Percentiles rank a stretch among this genome's conserved stretches.
Conservation (phyloP, 202 grass and related monocot genomes). For the Cymbopogon flexuosus region DNA sequence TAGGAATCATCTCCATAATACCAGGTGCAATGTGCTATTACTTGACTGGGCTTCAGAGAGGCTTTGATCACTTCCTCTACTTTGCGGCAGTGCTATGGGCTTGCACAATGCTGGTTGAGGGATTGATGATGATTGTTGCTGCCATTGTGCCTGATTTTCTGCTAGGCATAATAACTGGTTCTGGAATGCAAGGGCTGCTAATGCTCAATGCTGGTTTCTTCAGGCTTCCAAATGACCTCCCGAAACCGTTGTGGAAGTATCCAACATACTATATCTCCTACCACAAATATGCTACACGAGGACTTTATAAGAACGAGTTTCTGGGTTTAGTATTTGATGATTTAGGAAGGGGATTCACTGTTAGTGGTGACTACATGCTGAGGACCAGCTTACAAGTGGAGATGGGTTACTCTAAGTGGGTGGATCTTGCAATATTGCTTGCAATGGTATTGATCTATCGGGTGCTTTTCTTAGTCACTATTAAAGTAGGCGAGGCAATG, state of each 20-base stretch:
- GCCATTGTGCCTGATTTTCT: constrained; percentile 43
- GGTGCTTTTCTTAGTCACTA: constrained; percentile 34
- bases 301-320: constrained; percentile 45
- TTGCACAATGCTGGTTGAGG: constrained; percentile 44
- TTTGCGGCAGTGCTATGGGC: constrained; percentile 33
- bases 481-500: constrained; percentile 26
- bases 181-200: constrained; percentile 42
- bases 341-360: not conserved
- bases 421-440: constrained; percentile 46
- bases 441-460: constrained; percentile 28
- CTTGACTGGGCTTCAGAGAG: constrained; percentile 23
- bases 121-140: constrained; percentile 50
- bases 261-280: constrained; percentile 47
- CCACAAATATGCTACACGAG: constrained; percentile 48
- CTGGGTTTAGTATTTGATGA: constrained; percentile 28
- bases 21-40: constrained; percentile 50
- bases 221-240: constrained; percentile 44
- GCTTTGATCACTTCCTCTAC: constrained; percentile 34
- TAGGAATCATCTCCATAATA: constrained; percentile 38
- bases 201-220: constrained; percentile 53
- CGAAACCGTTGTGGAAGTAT: constrained; percentile 45
- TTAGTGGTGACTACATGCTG: constrained; percentile 37
- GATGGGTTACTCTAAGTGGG: constrained; percentile 48
- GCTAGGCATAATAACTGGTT: constrained; percentile 39
- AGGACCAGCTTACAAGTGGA: constrained; percentile 43